Evolutionary conservation across 129 eudicot species (phyloP).

Genomic region (Flaveria brownii): DNA sequence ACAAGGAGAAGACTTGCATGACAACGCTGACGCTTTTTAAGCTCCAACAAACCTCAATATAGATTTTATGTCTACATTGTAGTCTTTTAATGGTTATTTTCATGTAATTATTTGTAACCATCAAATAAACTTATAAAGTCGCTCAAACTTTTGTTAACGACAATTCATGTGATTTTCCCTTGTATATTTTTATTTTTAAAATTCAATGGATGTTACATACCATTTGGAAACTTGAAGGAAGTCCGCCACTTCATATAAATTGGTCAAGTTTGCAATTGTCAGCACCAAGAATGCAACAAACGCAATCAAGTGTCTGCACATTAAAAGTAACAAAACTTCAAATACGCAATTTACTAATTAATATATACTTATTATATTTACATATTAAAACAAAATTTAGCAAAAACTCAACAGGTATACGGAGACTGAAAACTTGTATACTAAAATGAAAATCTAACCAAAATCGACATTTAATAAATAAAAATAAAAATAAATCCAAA

Average conservation of each 20-base stretch:
- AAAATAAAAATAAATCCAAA: conserved; percentile 6
- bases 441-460: neutral
- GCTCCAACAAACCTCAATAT: neutral
- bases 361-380: neutral
- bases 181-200: neutral
- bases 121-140: no score
- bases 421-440: neutral
- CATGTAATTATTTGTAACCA: no score
- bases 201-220: conserved; percentile 37
- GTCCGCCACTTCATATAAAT: conserved; percentile 61
- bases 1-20: neutral
- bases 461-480: neutral
- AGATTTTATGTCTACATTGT: neutral
- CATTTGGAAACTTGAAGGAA: conserved; percentile 65
- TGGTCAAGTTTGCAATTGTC: conserved; percentile 54
- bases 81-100: neutral
- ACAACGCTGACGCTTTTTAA: neutral
- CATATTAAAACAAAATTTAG: neutral
- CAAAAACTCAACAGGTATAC: neutral
- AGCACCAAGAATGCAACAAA: conserved; percentile 65
- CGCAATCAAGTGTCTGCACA: conserved; percentile 89
- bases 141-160: no score
- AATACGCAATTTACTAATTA: no score
- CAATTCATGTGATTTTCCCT: neutral
- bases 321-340: neutral